phyloP scores from a whole-genome alignment of 2,329 filamentous ascomycete genomes.

The Oidium heveae region DNA sequence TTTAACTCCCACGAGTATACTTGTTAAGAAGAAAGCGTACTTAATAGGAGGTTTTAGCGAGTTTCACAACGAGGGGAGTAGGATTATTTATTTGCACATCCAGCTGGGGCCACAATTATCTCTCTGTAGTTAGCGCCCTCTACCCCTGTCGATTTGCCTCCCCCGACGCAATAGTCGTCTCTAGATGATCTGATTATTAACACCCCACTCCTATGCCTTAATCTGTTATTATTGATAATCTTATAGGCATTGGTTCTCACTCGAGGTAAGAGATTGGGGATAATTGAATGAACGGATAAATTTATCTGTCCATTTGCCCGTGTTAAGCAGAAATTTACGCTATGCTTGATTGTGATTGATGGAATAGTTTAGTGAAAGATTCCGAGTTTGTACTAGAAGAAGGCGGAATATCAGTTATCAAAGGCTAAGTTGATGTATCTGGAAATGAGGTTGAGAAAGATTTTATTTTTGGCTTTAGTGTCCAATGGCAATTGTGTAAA shows the following conservation, averaged over 20 bases:
- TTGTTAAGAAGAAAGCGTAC: no score
- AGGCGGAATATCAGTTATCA: background rate
- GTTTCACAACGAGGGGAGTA: no score
- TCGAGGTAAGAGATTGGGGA: background rate
- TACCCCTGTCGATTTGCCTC: no score
- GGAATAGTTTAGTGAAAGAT: background rate
- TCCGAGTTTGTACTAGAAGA: background rate
- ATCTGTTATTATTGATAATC: background rate
- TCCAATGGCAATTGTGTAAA: background rate
- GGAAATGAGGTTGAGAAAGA: background rate
- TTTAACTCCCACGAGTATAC: no score
- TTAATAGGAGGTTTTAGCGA: no score
- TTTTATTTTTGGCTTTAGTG: background rate
- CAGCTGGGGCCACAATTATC: no score
- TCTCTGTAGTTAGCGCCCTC: no score
- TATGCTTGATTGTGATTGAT: background rate
- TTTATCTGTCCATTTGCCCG: background rate
- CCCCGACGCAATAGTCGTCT: no score
- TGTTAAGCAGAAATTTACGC: background rate
- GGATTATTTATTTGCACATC: no score
- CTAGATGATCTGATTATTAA: no score
- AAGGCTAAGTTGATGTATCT: background rate
- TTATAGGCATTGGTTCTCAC: background rate
- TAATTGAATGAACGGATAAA: background rate
- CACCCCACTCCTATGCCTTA: no score